phyloP scores from a whole-genome alignment of 2,329 filamentous ascomycete species.

The Beauveria scarabaeidicola region DNA sequence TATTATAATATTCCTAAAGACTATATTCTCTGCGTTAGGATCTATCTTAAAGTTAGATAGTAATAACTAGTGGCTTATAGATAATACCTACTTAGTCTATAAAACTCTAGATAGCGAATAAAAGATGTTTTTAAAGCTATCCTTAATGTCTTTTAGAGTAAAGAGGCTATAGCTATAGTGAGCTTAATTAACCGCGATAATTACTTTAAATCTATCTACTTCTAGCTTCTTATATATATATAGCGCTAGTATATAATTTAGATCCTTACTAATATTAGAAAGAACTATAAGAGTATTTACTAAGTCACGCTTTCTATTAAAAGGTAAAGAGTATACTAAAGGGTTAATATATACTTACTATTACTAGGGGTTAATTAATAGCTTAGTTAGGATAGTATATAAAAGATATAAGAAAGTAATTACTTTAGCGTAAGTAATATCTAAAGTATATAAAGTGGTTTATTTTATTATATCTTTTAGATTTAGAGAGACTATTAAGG shows the following conservation, averaged over 20 bases:
- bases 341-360: too few species aligned
- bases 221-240: neutral
- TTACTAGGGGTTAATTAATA: too few species aligned
- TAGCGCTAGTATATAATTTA: neutral
- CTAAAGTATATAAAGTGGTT: too few species aligned
- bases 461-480: too few species aligned
- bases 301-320: too few species aligned
- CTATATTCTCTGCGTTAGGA: slow-evolving; percentile 10
- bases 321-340: too few species aligned
- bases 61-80: neutral
- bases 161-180: neutral
- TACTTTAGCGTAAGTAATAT: too few species aligned
- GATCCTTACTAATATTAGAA: too few species aligned
- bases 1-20: slow-evolving; percentile 21
- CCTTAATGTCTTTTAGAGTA: neutral
- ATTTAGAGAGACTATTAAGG: too few species aligned
- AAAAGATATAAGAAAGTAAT: too few species aligned
- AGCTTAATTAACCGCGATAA: neutral
- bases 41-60: slow-evolving; percentile 3
- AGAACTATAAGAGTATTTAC: too few species aligned
- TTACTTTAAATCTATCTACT: neutral
- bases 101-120: slow-evolving; percentile 11
- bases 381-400: too few species aligned
- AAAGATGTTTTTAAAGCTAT: slow-evolving; percentile 15
- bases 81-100: slow-evolving; percentile 3